Conservation (phyloP, 2,329 filamentous ascomycete species). For the Sclerotinia minor region DNA sequence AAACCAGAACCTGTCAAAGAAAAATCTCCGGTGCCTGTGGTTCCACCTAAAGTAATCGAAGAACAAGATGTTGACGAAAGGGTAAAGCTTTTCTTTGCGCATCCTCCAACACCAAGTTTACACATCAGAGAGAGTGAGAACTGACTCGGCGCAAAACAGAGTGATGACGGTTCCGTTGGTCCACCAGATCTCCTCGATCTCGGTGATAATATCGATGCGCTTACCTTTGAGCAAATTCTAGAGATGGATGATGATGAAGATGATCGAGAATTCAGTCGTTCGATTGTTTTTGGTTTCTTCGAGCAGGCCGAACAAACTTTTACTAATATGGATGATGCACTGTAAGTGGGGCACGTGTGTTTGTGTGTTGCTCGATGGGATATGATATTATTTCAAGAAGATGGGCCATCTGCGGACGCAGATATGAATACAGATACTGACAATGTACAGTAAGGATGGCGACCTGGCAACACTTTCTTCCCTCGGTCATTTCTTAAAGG, state of each 20-base stretch:
- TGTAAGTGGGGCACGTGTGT: conserved; percentile 63
- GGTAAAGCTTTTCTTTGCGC: conserved; percentile 19
- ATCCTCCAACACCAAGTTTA: background rate
- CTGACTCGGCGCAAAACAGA: conserved; percentile 34
- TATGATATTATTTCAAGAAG: conserved; percentile 1
- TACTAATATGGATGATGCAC: conserved; percentile 72
- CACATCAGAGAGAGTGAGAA: background rate
- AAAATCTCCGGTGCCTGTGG: conserved; percentile 10
- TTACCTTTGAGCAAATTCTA: conserved; percentile 90
- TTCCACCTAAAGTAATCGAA: background rate
- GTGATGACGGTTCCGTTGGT: conserved; percentile 41
- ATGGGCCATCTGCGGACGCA: conserved; percentile 16
- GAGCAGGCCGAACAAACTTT: conserved; percentile 88
- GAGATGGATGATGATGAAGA: conserved; percentile 95
- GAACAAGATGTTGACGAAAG: conserved; percentile 27
- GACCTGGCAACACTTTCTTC: conserved; percentile 75
- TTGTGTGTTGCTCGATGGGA: conserved; percentile 23
- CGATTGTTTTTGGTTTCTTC: conserved; percentile 90
- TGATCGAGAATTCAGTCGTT: conserved; percentile 82
- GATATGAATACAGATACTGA: conserved; percentile 15
- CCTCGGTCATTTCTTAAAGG: conserved; percentile 95
- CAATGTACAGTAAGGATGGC: conserved; percentile 55
- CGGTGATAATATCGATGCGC: conserved; percentile 73
- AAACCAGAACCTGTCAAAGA: conserved; percentile 14
- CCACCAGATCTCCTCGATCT: conserved; percentile 61